Base-by-base conservation (phyloP, 352 stramenopile species). In the Saprolegnia parasitica region DNA sequence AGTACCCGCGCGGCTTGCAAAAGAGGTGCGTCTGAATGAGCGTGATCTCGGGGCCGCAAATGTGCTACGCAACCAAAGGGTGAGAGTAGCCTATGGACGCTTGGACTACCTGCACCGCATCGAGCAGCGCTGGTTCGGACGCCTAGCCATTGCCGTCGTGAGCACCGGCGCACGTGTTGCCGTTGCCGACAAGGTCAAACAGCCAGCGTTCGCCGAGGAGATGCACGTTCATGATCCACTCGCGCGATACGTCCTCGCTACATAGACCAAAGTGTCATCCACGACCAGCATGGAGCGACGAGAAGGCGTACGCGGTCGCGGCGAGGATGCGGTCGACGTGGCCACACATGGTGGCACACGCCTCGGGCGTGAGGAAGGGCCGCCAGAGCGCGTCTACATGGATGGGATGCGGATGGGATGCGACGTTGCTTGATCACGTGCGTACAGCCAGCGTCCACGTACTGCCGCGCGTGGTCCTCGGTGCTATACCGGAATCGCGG, bases 221-320 rank as follows among this genome's bases (percentile, higher is more conserved):
- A 47, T 70, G 63, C 35, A 56, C 21, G 26, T 70, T 70, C 63
- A 70, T 70, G 40, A 70, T 70, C 63, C 63, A 70, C 37, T 70
- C 63, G 11, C 29, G 18, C 9, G 63, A 70, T 8, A 70, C 35
- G 49, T 52, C 42, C 29, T 46, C 63, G 29, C 63, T 70, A 60
- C n/a, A n/a, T n/a, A n/a, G n/a, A n/a, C 63, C 39, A 54, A 0
- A 67, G 37, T n/a, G 37, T 16, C 16, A 62, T 16, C 20, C 35
- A 15, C 3, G 13, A 40, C 11, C 13, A 60, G 35, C n/a, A 15
- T 23, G 5, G 21, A 67, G 11, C 21, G 16, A 20, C 21, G 21
- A 29, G 55, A 47, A 40, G 21, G 15, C 39, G 21, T 24, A 70
- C 63, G 47, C 42, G n/a, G 24, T 63, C 46, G 5, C 18, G 20